Base-by-base conservation (phyloP, 495 filamentous ascomycete genomes). In the Talaromyces borbonicus region DNA sequence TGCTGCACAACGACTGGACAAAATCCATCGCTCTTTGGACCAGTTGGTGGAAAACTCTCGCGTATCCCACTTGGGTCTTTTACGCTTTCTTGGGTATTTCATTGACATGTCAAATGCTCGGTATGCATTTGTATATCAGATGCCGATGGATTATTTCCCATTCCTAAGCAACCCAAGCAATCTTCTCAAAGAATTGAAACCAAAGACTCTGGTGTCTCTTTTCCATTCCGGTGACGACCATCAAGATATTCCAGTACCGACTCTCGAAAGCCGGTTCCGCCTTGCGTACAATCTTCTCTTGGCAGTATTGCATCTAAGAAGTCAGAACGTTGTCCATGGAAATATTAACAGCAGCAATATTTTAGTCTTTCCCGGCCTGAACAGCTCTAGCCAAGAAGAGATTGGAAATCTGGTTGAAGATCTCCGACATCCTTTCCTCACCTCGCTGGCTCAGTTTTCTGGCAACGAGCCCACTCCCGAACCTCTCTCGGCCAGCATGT, bases 31-130 rank as follows among this genome's bases (percentile, higher is more conserved):
- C 25, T 64, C 65, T 3, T 56, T 72, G 3, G 68, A 72, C 20
- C 65, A 67, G 32, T 53, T 72, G n/a, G 52, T 70, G 12, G 66
- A 70, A 39, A 72, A 72, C 37, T 78, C 75, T 41, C 43, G 84
- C 61, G 61, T 79, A 53, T 60, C 71, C 8, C 69, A 78, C 36
- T 57, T 72, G 9, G 82, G 80, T 2, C 75, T 85, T 0, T 75
- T 90, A 67, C 76, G 75, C 32, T 75, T 93, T 47, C 59, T 93
- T 20, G 89, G 86, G n/a, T 95, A 88, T 59, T 86, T 84, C 51
- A 78, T 90, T 56, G 87, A 95, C 58, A 75, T 85, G 53, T 72
- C 74, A 5, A 74, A 85, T 56, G 81, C 84, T 8, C 75, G 87
- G 7, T 82, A 87, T 58, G 88, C 85, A 18, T 72, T 95, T 37